A percentile compares a stretch with the other conserved stretches of the same genome.
phyloP scores from a whole-genome alignment of 2,329 filamentous ascomycete genomes.

The Venturia effusa region DNA sequence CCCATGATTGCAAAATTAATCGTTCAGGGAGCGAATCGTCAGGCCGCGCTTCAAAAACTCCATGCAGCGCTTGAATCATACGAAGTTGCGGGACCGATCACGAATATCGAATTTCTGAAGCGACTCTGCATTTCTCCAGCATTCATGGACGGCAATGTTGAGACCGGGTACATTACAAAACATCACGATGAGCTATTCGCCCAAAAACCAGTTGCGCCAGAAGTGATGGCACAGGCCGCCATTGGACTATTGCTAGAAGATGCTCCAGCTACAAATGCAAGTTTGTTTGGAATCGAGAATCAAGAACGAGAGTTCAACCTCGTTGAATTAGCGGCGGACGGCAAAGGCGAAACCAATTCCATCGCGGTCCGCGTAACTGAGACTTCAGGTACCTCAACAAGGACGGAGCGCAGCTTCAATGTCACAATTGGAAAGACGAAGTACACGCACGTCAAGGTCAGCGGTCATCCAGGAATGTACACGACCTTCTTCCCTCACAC shows the following conservation, averaged over 20 bases:
- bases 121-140: constrained; percentile 68
- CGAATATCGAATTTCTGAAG: constrained; percentile 96
- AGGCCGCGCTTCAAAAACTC: constrained; percentile 74
- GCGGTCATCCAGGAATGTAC: constrained; percentile 32
- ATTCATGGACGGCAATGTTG: constrained; percentile 79
- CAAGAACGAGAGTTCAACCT: constrained; percentile 53
- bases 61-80: constrained; percentile 73
- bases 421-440: constrained; percentile 31
- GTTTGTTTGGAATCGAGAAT: constrained; percentile 24
- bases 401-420: constrained; percentile 41
- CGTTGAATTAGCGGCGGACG: constrained; percentile 35
- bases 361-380: constrained; percentile 42
- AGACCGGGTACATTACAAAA: constrained; percentile 94
- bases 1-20: constrained; percentile 99
- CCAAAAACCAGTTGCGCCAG: constrained; percentile 48
- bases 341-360: constrained; percentile 25
- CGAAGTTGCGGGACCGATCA: constrained; percentile 84
- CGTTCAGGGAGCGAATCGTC: constrained; percentile 67
- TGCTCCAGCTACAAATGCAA: constrained; percentile 11
- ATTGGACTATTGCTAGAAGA: constrained; percentile 55
- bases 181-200: constrained; percentile 70
- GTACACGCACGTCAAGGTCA: constrained; percentile 36
- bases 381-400: constrained; percentile 20
- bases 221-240: constrained; percentile 79
- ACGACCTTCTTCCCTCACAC: constrained; percentile 63